Conservation (phyloP, 345 rosid species). For the Capsella bursapastoris region DNA sequence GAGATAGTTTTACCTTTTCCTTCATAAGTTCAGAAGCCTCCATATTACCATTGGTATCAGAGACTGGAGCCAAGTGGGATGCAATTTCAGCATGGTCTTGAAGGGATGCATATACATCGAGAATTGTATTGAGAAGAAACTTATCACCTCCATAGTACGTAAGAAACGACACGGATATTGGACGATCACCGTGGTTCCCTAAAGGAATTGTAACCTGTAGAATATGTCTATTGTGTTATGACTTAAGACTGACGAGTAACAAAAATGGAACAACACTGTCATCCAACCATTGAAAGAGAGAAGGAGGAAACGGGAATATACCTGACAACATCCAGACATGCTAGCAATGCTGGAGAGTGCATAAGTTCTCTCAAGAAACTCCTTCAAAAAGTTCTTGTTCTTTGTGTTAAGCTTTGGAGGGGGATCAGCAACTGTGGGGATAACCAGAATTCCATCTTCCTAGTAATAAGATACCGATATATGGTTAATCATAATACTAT, state of each 20-base stretch:
- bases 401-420: conserved; percentile 67
- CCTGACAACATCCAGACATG: conserved; percentile 98
- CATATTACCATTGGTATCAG: conserved; percentile 57
- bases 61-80: conserved; percentile 56
- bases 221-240: conserved; percentile 15
- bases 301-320: conserved; percentile 37
- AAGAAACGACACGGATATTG: conserved; percentile 78
- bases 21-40: conserved; percentile 85
- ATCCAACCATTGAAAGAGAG: conserved; percentile 8
- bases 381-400: conserved; percentile 54
- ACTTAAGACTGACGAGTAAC: conserved; percentile 17
- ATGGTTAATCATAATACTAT: conserved; percentile 14
- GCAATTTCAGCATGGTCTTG: conserved; percentile 71
- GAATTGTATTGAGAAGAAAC: conserved; percentile 85
- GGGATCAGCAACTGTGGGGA: conserved; percentile 80
- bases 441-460: conserved; percentile 81
- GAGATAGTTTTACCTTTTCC: conserved; percentile 69
- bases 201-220: conserved; percentile 80
- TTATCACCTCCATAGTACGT: conserved; percentile 85
- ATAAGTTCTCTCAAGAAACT: conserved; percentile 64
- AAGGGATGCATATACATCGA: conserved; percentile 78
- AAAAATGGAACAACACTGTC: conserved; percentile 9
- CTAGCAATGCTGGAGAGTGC: conserved; percentile 75
- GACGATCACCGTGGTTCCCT: conserved; percentile 71
- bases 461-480: conserved; percentile 33